Conservation (phyloP, 768 basidiomycete species). For the Lactarius sanguifluus region DNA sequence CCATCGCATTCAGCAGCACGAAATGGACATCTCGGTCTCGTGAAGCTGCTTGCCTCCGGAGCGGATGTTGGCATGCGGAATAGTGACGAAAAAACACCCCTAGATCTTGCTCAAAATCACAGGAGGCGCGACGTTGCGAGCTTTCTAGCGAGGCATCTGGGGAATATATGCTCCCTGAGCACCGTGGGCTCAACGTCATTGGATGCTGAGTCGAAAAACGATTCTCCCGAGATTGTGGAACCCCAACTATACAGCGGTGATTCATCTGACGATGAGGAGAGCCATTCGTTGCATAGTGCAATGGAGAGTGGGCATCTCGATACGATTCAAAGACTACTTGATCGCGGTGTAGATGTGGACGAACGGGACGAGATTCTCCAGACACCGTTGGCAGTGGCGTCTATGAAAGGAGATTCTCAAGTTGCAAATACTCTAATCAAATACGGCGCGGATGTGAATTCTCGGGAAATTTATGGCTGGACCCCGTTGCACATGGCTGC, state of each 20-base stretch:
- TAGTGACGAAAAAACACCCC: not conserved
- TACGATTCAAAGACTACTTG: not conserved
- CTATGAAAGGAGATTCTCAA: not conserved
- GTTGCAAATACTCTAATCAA: not conserved
- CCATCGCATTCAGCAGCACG: not conserved
- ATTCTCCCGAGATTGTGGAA: no score
- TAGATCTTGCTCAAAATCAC: not conserved
- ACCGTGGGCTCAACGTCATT: not conserved
- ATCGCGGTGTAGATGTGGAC: not conserved
- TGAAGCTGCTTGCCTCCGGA: not conserved
- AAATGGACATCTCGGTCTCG: not conserved
- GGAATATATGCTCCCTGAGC: not conserved
- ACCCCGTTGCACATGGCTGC: slow-evolving; percentile 3
- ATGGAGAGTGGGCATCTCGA: no score
- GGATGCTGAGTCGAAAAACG: no score
- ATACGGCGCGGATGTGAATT: not conserved
- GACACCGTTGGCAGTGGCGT: not conserved
- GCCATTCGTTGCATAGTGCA: not conserved
- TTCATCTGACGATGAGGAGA: not conserved
- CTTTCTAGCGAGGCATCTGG: not conserved
- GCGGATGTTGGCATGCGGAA: not conserved
- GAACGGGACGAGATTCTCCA: not conserved
- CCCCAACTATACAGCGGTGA: not conserved
- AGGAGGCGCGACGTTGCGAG: not conserved
- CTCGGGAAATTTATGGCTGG: not conserved